Conservation (phyloP, 768 basidiomycete species). For the Kwoniella shandongensis region DNA sequence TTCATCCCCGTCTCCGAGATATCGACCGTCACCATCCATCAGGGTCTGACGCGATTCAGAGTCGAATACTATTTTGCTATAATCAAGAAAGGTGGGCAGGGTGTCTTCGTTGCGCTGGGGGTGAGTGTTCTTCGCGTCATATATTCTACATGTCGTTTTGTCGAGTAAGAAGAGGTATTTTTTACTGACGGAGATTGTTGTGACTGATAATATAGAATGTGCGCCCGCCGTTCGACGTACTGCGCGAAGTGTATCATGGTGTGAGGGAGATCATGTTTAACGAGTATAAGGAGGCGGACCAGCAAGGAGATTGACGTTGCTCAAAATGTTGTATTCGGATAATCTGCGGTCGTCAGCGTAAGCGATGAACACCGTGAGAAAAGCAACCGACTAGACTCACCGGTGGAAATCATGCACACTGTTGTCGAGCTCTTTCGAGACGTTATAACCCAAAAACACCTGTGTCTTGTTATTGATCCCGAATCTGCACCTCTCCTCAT, state of each 20-base stretch:
- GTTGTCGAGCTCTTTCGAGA: conserved; percentile 5
- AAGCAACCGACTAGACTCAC: conserved; percentile 5
- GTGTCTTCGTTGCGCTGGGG: conserved; percentile 31
- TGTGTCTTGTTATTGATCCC: conserved; percentile 8
- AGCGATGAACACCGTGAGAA: too few relatives aligned
- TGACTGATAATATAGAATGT: conserved; percentile 27
- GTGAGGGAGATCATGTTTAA: conserved; percentile 37
- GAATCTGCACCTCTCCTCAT: conserved; percentile 1
- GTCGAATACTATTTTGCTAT: conserved; percentile 41
- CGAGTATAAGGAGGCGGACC: conserved; percentile 27
- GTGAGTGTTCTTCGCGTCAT: conserved; percentile 22
- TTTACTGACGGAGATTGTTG: neutral
- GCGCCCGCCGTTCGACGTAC: conserved; percentile 25
- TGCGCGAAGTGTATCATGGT: conserved; percentile 44
- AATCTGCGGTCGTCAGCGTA: too few relatives aligned
- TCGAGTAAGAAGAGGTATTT: neutral
- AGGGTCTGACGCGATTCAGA: conserved; percentile 41
- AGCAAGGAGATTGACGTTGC: neutral
- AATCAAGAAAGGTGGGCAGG: conserved; percentile 21
- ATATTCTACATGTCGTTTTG: neutral
- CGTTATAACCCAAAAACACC: conserved; percentile 10
- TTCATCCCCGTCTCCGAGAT: conserved; percentile 42
- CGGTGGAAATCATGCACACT: conserved; percentile 10
- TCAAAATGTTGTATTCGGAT: neutral
- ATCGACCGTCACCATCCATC: conserved; percentile 40